Conservation (phyloP, 2,329 filamentous ascomycete species). For the Sordariomycetes sp. region DNA sequence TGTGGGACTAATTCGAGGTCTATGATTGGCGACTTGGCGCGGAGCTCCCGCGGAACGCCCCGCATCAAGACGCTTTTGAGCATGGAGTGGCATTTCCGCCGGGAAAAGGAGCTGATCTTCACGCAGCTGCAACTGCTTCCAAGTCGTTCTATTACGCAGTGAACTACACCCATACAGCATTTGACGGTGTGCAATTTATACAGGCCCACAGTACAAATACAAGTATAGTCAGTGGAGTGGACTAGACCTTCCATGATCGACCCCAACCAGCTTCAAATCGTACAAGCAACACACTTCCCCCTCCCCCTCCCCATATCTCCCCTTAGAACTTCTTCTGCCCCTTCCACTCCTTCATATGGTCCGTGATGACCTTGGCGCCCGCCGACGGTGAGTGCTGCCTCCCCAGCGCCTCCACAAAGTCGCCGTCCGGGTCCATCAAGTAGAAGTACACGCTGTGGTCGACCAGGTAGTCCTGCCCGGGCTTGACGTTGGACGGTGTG, state of each 20-base stretch:
- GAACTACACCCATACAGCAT: no score
- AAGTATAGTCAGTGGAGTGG: constrained; percentile 1
- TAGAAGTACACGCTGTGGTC: constrained; percentile 99
- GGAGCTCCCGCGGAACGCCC: no score
- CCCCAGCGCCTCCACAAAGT: constrained; percentile 95
- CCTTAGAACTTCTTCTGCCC: constrained; percentile 13
- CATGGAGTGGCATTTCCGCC: no score
- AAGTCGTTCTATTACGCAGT: no score
- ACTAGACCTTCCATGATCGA: neutral
- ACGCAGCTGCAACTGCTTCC: no score
- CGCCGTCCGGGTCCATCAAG: constrained; percentile 95
- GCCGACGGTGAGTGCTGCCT: constrained; percentile 86
- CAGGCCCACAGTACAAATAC: neutral
- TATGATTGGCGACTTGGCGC: no score
- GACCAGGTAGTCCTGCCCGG: constrained; percentile 92
- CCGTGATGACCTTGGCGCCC: constrained; percentile 71
- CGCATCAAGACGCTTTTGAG: no score
- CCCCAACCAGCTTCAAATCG: neutral
- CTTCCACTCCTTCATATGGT: constrained; percentile 64
- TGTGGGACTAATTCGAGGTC: no score
- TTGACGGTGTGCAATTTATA: neutral
- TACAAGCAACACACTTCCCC: neutral
- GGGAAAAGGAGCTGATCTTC: no score
- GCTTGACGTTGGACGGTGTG: constrained; percentile 78
- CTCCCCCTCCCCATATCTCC: neutral